A percentile compares a stretch with the other conserved stretches of the same genome.
phyloP scores from a whole-genome alignment of 768 basidiomycete genomes.

The Kondoa subrosea region DNA sequence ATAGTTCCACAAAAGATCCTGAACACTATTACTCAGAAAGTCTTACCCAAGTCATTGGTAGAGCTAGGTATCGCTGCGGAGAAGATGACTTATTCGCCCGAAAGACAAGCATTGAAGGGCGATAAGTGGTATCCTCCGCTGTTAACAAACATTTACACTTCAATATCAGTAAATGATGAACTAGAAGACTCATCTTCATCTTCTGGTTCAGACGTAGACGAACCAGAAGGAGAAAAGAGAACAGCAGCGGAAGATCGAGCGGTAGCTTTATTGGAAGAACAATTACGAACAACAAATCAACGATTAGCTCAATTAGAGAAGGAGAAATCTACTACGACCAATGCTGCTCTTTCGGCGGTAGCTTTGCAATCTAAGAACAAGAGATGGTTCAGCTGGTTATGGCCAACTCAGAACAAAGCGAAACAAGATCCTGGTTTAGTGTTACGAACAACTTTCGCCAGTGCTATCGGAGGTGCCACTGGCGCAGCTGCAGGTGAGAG shows the following conservation, averaged over 20 bases:
- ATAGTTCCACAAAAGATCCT: conserved; percentile 15
- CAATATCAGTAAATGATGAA: neutral
- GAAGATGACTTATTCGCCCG: neutral
- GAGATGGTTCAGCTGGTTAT: neutral
- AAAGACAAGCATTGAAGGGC: conserved; percentile 4
- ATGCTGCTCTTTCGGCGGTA: neutral
- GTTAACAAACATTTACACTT: neutral
- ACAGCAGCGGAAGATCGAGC: neutral
- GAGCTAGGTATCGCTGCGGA: conserved; percentile 22
- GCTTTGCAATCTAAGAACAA: neutral
- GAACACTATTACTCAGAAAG: conserved; percentile 20
- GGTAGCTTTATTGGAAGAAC: neutral
- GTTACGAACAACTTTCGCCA: neutral
- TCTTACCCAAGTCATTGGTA: conserved; percentile 24
- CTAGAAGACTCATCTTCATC: too few species aligned
- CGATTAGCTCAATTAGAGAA: neutral
- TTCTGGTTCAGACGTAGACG: too few species aligned
- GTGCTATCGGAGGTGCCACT: neutral
- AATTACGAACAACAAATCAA: neutral
- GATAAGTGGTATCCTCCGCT: conserved; percentile 22
- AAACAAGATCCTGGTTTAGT: neutral
- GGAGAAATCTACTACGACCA: neutral
- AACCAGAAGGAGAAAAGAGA: neutral
- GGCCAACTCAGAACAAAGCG: neutral
- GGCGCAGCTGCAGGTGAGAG: neutral